These are phyloP conservation scores for Penicillium goetzii DNA, from an alignment of 495 filamentous ascomycete genomes.

Conservation along the genomic window DNA sequence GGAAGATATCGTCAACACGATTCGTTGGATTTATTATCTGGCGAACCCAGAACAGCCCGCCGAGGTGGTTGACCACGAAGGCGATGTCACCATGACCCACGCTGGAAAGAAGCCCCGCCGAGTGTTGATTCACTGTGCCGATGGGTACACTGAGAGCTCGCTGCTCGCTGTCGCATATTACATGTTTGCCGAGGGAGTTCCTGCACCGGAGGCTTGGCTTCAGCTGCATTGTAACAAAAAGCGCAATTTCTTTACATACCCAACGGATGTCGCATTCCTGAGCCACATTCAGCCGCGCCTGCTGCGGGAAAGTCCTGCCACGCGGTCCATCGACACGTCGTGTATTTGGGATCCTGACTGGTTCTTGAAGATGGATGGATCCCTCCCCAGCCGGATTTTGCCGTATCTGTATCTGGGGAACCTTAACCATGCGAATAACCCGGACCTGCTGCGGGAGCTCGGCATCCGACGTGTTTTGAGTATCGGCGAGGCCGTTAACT, in stretches of 20 bases:
- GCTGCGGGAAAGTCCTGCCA: slow-evolving; percentile 55
- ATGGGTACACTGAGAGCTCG: slow-evolving; percentile 95
- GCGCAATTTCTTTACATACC: slow-evolving; percentile 96
- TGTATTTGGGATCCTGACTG: slow-evolving; percentile 67
- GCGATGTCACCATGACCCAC: slow-evolving; percentile 56
- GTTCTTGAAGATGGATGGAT: slow-evolving; percentile 85
- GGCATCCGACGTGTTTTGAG: slow-evolving; percentile 88
- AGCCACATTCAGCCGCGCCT: slow-evolving; percentile 74
- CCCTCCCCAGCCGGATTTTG: slow-evolving; percentile 82
- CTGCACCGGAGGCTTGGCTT: slow-evolving; percentile 84
- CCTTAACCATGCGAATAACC: slow-evolving; percentile 89
- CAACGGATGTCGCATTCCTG: slow-evolving; percentile 81
- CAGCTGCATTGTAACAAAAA: slow-evolving; percentile 76
- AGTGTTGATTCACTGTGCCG: slow-evolving; percentile 88
- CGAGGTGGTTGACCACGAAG: slow-evolving; percentile 56
- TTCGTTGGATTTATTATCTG: slow-evolving; percentile 86
- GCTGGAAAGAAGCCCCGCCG: slow-evolving; percentile 52
- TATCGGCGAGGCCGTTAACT: slow-evolving; percentile 87
- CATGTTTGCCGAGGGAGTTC: slow-evolving; percentile 82
- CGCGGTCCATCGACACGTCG: slow-evolving; percentile 31
- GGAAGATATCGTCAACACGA: slow-evolving; percentile 80
- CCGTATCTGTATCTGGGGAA: slow-evolving; percentile 98
- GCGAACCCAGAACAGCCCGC: slow-evolving; percentile 59
- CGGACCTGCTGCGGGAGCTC: slow-evolving; percentile 73
- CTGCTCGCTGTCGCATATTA: slow-evolving; percentile 85